Base-by-base conservation (phyloP, 1,139 yeast species). In the Lizanozyma gosingica region DNA sequence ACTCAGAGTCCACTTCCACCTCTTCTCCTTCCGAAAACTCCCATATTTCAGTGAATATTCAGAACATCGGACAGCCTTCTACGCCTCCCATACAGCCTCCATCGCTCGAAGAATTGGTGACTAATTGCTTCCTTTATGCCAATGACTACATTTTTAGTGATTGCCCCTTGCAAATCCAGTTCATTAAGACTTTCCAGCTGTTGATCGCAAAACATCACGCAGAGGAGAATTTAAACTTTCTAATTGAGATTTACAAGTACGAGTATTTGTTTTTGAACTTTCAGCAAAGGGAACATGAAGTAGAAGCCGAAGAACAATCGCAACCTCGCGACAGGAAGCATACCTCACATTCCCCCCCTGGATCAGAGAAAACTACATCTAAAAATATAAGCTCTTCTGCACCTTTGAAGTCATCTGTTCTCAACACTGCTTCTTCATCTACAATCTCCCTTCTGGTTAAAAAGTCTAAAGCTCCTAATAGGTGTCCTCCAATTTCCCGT, bases 221-320 rank as follows among this genome's bases (percentile, higher is more conserved):
- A 45, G 55, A 57, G 42, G 73, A 67, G 45, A 67, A 64, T 47
- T 54, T 67, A 35, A 44, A 55, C 33, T 67, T 67, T 44, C 49
- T 67, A 38, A 54, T 66, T 11, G 66, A 62, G 37, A 60, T 65
- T 16, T 64, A 54, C 51, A 59, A 60, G 38, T 67, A 67, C 45
- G 66, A 62, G 43, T 53, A 52, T 49, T 56, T 50, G 45, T 62
- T 53, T 45, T 11, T 22, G 11, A 22, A 22, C 11, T 22, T 6
- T 22, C 29, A 22, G 11, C 35, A 11, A 6, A 29, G n/a, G n/a
- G n/a, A n/a, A n/a, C n/a, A n/a, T n/a, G n/a, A n/a, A n/a, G n/a
- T n/a, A n/a, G n/a, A n/a, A n/a, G n/a, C n/a, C n/a, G n/a, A n/a
- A n/a, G n/a, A n/a, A n/a, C n/a, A n/a, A n/a, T n/a, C n/a, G n/a